Base-by-base conservation (phyloP, 768 basidiomycete genomes). In the Tephrocybe sp. region DNA sequence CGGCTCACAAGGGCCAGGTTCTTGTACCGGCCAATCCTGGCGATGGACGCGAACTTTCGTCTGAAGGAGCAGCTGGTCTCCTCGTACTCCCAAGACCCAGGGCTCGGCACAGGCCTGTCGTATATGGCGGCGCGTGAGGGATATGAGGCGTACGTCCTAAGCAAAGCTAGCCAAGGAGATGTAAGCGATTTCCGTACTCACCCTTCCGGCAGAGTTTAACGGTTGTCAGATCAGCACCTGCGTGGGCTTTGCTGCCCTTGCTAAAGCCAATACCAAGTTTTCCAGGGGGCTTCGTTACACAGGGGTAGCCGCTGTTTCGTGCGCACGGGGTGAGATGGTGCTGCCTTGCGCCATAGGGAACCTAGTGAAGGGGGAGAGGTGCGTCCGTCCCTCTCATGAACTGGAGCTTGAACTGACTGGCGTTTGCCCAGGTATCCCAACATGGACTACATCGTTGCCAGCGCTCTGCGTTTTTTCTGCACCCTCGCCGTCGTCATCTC, bases 161-260 rank as follows among this genome's bases (percentile, higher is more conserved):
- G 29, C 18, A 41, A 41, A 23, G 39, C 39, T 23, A 13, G 31
- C 36, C 11, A 54, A 57, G 29, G 43, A 46, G 41, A 16, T 38
- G 19, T 57, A 51, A 25, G 37, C 54, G 12, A 15, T 38, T 15
- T 36, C n/a, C n/a, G 42, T 16, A 6, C 30, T 11, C 15, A 30
- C 29, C 12, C 29, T 7, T 30, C 7, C n/a, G 29, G 29, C 16
- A 16, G 6, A n/a, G 19, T 37, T 25, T n/a, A n/a, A n/a, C n/a
- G n/a, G n/a, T n/a, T n/a, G 19, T 23, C 34, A 63, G 63, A 63
- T 64, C 21, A 63, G 64, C 51, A 56, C 50, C 19, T 67, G 66
- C 40, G 56, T 60, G 11, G 64, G 57, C 4, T 64, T 67, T 41
- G 55, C 52, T 5, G 66, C 66, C 4, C 27, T 67, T 4, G 53